Evolutionary conservation across 1,139 yeast genomes (phyloP).

Genomic region (Diutina rugosa): DNA sequence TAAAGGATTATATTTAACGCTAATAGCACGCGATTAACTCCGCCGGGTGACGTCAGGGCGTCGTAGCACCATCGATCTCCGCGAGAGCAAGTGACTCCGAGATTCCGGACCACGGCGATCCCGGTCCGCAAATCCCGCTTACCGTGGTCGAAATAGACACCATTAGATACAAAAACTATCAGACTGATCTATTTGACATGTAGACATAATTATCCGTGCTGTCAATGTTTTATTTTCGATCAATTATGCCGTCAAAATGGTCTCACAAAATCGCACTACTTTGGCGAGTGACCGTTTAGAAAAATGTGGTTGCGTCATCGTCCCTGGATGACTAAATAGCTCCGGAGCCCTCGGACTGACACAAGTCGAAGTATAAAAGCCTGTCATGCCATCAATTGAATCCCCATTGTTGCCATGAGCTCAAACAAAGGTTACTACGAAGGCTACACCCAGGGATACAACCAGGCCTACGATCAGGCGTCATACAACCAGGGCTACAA

Average conservation of each 20-base stretch:
- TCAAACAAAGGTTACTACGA: background rate
- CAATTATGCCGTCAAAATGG: no score
- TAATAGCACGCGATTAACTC: background rate
- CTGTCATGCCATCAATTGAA: background rate
- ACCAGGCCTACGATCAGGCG: background rate
- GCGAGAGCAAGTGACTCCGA: background rate
- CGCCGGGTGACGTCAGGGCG: background rate
- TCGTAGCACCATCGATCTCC: background rate
- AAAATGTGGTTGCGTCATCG: background rate
- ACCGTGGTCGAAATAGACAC: no score
- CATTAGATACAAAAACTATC: no score
- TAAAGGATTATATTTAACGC: slow-evolving; percentile 41
- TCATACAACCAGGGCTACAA: background rate
- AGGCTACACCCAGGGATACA: background rate
- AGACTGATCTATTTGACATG: no score
- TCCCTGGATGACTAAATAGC: background rate
- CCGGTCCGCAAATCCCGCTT: background rate
- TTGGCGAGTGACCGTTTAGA: background rate
- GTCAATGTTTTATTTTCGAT: no score
- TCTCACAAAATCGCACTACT: no score
- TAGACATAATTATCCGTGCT: no score
- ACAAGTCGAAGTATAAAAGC: background rate
- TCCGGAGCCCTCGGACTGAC: background rate
- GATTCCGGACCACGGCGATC: background rate
- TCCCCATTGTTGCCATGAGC: background rate